A percentile compares a stretch with the other conserved stretches of the same genome.
Conservation (phyloP, 179 eudicot species). For the Heliamphora pulchella region DNA sequence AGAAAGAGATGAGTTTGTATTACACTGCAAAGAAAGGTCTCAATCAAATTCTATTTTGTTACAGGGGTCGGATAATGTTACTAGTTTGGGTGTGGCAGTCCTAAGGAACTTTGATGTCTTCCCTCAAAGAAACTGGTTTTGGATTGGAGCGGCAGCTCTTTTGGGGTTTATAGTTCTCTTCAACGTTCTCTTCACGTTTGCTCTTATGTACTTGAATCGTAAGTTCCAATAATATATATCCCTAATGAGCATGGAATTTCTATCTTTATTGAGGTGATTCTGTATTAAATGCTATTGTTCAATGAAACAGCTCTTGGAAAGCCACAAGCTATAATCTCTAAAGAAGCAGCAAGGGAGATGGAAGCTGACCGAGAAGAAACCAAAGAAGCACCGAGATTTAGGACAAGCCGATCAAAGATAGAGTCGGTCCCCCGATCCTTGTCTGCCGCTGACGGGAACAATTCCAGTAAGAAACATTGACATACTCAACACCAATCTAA, state of each 20-base stretch:
- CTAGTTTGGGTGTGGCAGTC: constrained; percentile 55
- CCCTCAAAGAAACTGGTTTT: constrained; percentile 53
- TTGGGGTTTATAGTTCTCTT: constrained; percentile 54
- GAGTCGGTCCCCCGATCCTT: constrained; percentile 46
- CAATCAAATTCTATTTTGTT: neutral
- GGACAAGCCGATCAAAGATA: constrained; percentile 31
- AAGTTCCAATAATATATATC: constrained; percentile 27
- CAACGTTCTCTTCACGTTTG: constrained; percentile 65
- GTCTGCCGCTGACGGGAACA: constrained; percentile 67
- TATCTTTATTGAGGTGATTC: neutral
- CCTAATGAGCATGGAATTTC: neutral
- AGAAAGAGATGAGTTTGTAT: too few relatives aligned
- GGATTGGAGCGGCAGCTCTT: constrained; percentile 89
- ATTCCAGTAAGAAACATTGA: constrained; percentile 45
- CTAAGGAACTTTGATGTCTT: constrained; percentile 50
- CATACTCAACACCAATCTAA: neutral
- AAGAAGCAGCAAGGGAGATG: constrained; percentile 55
- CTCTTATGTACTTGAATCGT: constrained; percentile 80
- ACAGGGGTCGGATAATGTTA: constrained; percentile 62
- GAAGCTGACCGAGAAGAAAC: constrained; percentile 34
- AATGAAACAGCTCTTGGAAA: constrained; percentile 56
- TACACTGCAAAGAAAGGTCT: neutral
- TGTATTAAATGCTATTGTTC: too few relatives aligned
- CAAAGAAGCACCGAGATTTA: constrained; percentile 34
- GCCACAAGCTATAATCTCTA: constrained; percentile 73